Base-by-base conservation (phyloP, 179 eudicot genomes). In the Beta lomatogona region DNA sequence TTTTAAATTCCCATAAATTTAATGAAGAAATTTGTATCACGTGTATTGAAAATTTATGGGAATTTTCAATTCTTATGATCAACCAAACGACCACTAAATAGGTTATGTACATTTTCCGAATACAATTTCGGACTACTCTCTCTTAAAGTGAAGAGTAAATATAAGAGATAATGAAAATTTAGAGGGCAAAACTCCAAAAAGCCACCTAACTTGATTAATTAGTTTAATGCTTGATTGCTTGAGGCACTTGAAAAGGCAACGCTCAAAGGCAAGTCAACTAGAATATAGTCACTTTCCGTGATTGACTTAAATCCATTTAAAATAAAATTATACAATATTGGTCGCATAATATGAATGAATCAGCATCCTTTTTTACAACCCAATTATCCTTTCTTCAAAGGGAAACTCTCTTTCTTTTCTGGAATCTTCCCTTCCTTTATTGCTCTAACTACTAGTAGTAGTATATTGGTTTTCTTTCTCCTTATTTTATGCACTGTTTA, bases 321-420 rank as follows among this genome's bases (percentile, higher is more conserved):
- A 14, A 25, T 45, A 41, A 19, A 71, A 28, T n/a, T 19, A 31
- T 75, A 76, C 25, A 10, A 10, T 10, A 58, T 69, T 45, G 50
- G 78, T 16, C 15, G 58, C 61, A 59, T 69, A 41, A 70, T 36
- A 36, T 36, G 41, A 36, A 52, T n/a, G 44, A 54, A 76, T 63
- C 81, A 52, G 21, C 73, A 54, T 73, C 61, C 75, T 28, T 28
- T 82, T 67, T 73, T 6, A 10, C 54, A 67, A 36, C 53, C 57
- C 61, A 45, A 19, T 64, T 63, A 55, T 73, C 61, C 75, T 83
- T 67, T 74, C 80, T 59, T 83, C 48, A 0, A 75, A 48, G 76
- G 79, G 85, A 83, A 75, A 75, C 67, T 75, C 45, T 10, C 46
- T 71, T 44, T 22, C 14, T 18, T 69, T 69, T 75, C 67, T 83